Evolutionary conservation across 257 asterid genomes (phyloP).

Genomic region (Solanum pennellii): DNA sequence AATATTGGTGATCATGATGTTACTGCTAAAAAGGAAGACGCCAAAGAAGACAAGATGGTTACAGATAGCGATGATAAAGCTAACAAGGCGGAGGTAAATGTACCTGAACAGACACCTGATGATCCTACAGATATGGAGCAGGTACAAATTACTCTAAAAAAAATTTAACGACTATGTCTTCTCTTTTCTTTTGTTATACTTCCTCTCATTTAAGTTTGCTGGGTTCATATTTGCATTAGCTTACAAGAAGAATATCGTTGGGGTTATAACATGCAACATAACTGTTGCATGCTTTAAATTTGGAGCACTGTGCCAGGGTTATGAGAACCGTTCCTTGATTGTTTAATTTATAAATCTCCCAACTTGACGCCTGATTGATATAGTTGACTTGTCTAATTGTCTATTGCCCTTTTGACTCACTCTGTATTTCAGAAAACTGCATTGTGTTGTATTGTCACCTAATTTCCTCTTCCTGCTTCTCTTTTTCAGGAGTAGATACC

Average conservation of each 20-base stretch:
- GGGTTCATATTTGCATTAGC: not conserved
- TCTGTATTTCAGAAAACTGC: not conserved
- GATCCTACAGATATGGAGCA: constrained; percentile 72
- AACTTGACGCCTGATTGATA: not conserved
- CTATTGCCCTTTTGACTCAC: not conserved
- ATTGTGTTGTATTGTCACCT: not conserved
- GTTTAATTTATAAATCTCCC: not conserved
- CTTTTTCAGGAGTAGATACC: not conserved
- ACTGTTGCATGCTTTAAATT: not conserved
- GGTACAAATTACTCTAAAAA: constrained; percentile 24
- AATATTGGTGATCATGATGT: constrained; percentile 29
- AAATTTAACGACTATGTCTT: not conserved
- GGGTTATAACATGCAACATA: not conserved
- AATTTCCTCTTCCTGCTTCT: not conserved
- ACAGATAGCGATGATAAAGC: constrained; percentile 40
- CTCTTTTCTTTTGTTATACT: not conserved
- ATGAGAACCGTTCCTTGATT: not conserved
- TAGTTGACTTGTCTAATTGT: not conserved
- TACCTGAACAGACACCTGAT: constrained; percentile 39
- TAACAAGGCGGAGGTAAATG: constrained; percentile 21
- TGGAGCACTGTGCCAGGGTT: not conserved
- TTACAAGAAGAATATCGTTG: not conserved
- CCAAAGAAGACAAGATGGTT: constrained; percentile 46
- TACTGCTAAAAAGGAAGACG: constrained; percentile 26
- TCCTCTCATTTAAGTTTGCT: not conserved